phyloP scores from a whole-genome alignment of 139 green algal genomes.

The Dunaliella primolecta region DNA sequence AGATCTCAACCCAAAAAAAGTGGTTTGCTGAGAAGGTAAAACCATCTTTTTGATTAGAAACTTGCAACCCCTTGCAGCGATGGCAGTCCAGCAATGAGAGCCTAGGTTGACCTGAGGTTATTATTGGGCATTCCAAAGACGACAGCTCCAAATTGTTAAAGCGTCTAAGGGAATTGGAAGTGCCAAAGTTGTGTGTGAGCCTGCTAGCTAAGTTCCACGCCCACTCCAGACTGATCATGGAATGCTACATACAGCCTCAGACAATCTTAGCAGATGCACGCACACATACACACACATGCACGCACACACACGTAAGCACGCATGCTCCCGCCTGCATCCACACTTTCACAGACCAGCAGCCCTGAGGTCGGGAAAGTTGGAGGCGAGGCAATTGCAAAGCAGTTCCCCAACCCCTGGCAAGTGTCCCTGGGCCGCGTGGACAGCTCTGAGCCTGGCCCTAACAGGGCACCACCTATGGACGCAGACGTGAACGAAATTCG shows the following conservation, averaged over 20 bases:
- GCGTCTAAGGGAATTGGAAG: too few species aligned
- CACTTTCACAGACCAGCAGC: background rate
- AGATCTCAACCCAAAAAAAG: constrained; percentile 31
- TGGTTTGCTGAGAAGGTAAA: constrained; percentile 49
- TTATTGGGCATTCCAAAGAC: too few species aligned
- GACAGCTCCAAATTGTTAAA: too few species aligned
- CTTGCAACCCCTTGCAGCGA: too few species aligned
- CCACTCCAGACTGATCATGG: too few species aligned
- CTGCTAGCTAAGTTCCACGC: too few species aligned
- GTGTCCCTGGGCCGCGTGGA: constrained; percentile 67
- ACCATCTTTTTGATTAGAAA: too few species aligned
- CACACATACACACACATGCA: background rate
- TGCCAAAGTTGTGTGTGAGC: too few species aligned
- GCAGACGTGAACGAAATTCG: constrained; percentile 48
- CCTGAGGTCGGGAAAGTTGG: constrained; percentile 1
- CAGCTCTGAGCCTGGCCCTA: constrained; percentile 18
- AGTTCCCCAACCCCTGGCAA: constrained; percentile 39
- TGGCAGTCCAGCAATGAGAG: too few species aligned
- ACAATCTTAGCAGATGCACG: too few species aligned
- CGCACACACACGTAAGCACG: background rate
- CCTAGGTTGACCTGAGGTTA: too few species aligned
- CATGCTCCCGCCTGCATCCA: background rate
- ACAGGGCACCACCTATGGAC: constrained; percentile 32
- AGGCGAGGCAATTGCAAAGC: constrained; percentile 44
- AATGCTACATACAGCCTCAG: too few species aligned